Base-by-base conservation (phyloP, 768 basidiomycete species). In the Lactifluus pinguis region DNA sequence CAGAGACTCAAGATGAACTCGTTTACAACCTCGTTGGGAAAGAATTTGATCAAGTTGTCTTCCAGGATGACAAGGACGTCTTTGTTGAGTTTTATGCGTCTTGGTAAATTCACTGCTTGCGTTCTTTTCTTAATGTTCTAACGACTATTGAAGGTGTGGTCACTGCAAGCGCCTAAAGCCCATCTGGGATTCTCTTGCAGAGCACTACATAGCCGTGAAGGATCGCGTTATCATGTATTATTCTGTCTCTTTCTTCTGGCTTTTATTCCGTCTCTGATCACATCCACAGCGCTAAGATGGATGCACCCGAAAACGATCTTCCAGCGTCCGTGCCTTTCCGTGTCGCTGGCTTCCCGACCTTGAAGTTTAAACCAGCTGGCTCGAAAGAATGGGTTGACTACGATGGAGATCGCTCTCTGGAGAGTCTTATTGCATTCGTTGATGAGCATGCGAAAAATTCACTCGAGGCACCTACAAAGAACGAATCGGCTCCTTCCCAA, bases 101-200 rank as follows among this genome's bases (percentile, higher is more conserved):
- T 52, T 99, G 97, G 97, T 95, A 73, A 48, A 86, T 74, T 3
- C 6, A 58, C 65, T 60, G 57, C 25, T 65, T 63, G 6, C 62
- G 8, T 15, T 9, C 19, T 30, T 25, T 59, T 9, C 34, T 49
- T 34, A 32, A 41, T 45, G 0, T 10, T 21, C 57, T 59, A 15
- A 58, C 32, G 29, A 19, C 14, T 21, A 41, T n/a, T 56, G 36
- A 67, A 89, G 87, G 86, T 92, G 90, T 69, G 89, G 90, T 48
- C 92, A 94, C 82, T 95, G 93, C 87, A 97, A 97, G 77, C 92
- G 94, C 68, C 83, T 99, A 67, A 90, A 89, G 72, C 95, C 97
- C 13, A 90, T 77, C 44, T 99, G 93, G 92, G 95, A 98, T 62
- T 81, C 78, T 29, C 83, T 99, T 41, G 97, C 82, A 57, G 89